These are phyloP conservation scores for Nicotiana knightiana DNA, from an alignment of 257 asterid genomes.

Conservation along the genomic window DNA sequence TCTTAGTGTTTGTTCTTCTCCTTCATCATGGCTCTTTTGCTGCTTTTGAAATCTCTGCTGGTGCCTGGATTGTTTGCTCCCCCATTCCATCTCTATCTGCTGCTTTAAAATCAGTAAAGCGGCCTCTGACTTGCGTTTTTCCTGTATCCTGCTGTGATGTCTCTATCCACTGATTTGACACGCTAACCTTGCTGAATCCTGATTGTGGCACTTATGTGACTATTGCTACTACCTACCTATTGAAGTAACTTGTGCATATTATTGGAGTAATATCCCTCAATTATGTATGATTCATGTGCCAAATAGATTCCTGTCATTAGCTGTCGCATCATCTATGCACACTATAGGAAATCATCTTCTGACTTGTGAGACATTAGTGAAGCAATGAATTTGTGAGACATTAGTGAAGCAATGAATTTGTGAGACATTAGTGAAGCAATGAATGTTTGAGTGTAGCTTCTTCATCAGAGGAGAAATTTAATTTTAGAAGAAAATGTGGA, in stretches of 20 bases:
- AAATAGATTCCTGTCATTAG: background rate
- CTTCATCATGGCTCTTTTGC: background rate
- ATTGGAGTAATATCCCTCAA: background rate
- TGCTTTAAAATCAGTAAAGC: constrained; percentile 1
- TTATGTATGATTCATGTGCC: background rate
- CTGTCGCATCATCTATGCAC: background rate
- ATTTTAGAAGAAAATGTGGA: background rate
- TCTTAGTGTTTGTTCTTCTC: background rate
- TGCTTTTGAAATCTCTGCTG: background rate
- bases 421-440: background rate
- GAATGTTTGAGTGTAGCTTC: background rate
- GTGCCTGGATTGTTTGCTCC: background rate
- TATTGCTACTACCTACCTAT: background rate
- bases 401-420: background rate
- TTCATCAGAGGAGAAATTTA: background rate
- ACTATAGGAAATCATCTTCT: background rate
- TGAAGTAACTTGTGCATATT: background rate
- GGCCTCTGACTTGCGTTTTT: background rate
- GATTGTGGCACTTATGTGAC: background rate
- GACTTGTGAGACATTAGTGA: background rate
- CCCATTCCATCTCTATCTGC: background rate
- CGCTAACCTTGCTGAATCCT: background rate
- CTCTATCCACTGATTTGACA: background rate
- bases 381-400: background rate
- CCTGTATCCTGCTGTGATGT: background rate